These are phyloP conservation scores for Austroboletus festivus DNA, from an alignment of 768 basidiomycete genomes.

Conservation along the genomic window DNA sequence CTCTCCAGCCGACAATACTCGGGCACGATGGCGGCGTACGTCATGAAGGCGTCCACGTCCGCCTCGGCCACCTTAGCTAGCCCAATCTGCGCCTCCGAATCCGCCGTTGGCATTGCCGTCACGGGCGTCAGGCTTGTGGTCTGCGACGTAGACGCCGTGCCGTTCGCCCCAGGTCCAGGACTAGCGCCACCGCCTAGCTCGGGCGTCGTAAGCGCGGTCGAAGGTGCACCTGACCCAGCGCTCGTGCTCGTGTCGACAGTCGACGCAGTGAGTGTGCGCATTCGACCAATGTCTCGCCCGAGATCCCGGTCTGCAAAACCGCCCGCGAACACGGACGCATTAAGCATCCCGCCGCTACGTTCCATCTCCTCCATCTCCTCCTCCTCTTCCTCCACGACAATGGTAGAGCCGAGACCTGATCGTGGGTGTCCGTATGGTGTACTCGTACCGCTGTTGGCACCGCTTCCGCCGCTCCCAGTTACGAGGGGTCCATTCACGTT, in stretches of 20 bases:
- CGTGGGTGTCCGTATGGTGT: slow-evolving; percentile 60
- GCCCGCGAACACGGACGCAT: slow-evolving; percentile 32
- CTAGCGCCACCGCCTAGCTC: slow-evolving; percentile 43
- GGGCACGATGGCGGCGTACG: slow-evolving; percentile 81
- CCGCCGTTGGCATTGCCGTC: slow-evolving; percentile 65
- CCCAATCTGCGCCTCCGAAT: slow-evolving; percentile 71
- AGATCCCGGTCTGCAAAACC: slow-evolving; percentile 42
- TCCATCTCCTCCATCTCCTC: slow-evolving; percentile 66
- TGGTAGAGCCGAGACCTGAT: slow-evolving; percentile 48
- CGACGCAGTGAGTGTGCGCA: slow-evolving; percentile 56
- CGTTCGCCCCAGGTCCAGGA: slow-evolving; percentile 23
- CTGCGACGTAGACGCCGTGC: slow-evolving; percentile 34
- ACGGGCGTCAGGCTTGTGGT: slow-evolving; percentile 66
- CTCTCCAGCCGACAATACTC: slow-evolving; percentile 80
- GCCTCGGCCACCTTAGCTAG: slow-evolving; percentile 81
- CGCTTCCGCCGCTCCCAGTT: slow-evolving; percentile 39
- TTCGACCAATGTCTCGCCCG: slow-evolving; percentile 36
- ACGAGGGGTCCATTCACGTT: slow-evolving; percentile 46
- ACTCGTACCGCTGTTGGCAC: slow-evolving; percentile 63
- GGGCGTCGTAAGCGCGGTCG: slow-evolving; percentile 60
- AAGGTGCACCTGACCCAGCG: slow-evolving; percentile 38
- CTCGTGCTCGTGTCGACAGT: slow-evolving; percentile 35
- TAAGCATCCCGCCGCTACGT: slow-evolving; percentile 26
- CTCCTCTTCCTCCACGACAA: slow-evolving; percentile 73
- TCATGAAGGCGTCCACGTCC: slow-evolving; percentile 80